These are phyloP conservation scores for Lolium rigidum DNA, from an alignment of 176 grass and related monocot species.

Conservation along the genomic window DNA sequence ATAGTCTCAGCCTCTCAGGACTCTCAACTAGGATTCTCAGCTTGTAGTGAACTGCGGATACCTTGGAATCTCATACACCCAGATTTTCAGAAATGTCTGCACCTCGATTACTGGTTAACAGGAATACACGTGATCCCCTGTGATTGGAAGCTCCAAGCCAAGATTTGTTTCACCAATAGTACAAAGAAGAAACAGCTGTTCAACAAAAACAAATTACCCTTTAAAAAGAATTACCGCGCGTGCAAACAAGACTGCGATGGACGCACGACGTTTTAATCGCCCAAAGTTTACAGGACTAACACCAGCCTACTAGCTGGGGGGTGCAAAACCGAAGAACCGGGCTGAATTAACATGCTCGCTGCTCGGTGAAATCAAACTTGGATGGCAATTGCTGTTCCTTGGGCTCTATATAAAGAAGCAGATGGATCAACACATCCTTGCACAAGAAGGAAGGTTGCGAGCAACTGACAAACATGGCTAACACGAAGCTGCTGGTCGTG, in stretches of 20 bases:
- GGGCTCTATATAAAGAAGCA: constrained; percentile 32
- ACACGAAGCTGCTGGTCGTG: constrained; percentile 4
- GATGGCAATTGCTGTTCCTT: background rate
- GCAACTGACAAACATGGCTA: constrained; percentile 18
- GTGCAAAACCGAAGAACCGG: constrained; percentile 10
- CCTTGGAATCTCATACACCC: constrained; percentile 36
- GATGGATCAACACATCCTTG: background rate
- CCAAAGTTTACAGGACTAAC: constrained; percentile 7
- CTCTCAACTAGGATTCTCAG: background rate
- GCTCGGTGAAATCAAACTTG: constrained; percentile 5
- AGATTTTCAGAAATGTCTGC: background rate
- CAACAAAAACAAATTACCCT: background rate
- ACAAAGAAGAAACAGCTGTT: background rate
- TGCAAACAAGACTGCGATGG: background rate
- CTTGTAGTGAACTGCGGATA: background rate
- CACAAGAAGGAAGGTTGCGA: background rate
- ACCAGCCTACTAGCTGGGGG: constrained; percentile 2
- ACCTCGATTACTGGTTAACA: background rate
- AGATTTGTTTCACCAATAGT: background rate
- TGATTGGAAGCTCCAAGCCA: background rate
- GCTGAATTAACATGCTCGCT: background rate
- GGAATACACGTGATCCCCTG: background rate
- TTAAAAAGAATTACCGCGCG: background rate
- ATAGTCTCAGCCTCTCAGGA: background rate
- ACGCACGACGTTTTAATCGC: constrained; percentile 8